Base-by-base conservation (phyloP, 352 stramenopile species). In the Phytophthora melonis region DNA sequence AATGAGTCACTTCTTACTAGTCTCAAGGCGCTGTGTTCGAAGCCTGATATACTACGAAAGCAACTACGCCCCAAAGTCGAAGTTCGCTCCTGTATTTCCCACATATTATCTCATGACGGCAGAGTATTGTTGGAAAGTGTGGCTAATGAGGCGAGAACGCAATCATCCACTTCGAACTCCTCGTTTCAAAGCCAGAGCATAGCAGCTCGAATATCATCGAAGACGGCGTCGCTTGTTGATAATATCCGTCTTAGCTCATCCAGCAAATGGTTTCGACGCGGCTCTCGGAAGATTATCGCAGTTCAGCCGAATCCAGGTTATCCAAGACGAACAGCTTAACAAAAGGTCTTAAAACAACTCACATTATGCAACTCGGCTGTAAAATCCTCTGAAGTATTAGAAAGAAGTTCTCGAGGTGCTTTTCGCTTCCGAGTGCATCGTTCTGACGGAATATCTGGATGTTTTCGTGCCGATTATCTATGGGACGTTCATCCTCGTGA, bases 371-470 rank as follows among this genome's bases (percentile, higher is more conserved):
- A 43, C 36, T 43, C 36, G 9, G 18, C 14, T 16, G 8, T 19
- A 21, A 49, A 49, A 19, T 18, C 10, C 36, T 45, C 36, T 45
- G 36, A 45, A 49, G 41, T 49, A 6, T 16, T 49, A 5, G 14
- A 49, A 49, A 19, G 41, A 49, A 21, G 41, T 14, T n/a, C 41
- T 49, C 13, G 41, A 49, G 41, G 41, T 49, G 41, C 41, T 49
- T 8, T 49, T 49, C 6, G 41, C 41, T 19, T 49, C 41, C 13
- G 80, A 87, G 43, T 83, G 76, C 49, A 56, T 81, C 7, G 61
- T 75, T 11, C 58, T 87, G 0, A 62, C 81, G 18, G 80, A 85
- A 70, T 87, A 87, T 58, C 58, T 78, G 30, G 75, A 87, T 58
- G 63, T 72, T 9, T 58, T 85, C 34, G 71, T 87, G 39, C 75